Base-by-base conservation (phyloP, 768 basidiomycete species). In the Hericium alpestre region DNA sequence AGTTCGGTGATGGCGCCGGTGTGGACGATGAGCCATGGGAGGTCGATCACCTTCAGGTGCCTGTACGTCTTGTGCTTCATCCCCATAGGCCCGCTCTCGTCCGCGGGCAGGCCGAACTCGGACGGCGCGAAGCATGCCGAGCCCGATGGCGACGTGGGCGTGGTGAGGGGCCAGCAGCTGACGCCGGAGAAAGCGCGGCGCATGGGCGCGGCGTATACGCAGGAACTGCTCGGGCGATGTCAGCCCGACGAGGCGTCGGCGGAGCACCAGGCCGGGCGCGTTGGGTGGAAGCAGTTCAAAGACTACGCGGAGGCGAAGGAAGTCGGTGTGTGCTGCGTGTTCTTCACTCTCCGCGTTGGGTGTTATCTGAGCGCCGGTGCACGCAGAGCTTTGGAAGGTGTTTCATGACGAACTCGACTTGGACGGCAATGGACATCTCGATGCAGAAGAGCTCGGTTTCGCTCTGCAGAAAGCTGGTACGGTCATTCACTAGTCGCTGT, bases 341-440 rank as follows among this genome's bases (percentile, higher is more conserved):
- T 6, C 22, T 51, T 23, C 41, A 2, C 20, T 40, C 18, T 54
- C 47, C 43, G 16, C 27, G 20, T 23, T 41, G 41, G 12, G 55
- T 55, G 51, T 47, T 43, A 60, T 52, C 40, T 69, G 58, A 61
- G 51, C 13, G 48, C 54, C 57, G 55, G 48, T 53, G 56, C 32
- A 32, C 46, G 51, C 57, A 91, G 93, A 95, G 70, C 76, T 96
- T 20, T 96, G 94, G 94, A 76, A 81, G 53, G 84, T 93, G 56
- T 96, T 96, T 70, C 90, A 90, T 61, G 78, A 92, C 65, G 88
- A 93, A 64, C 79, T 96, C 51, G 94, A 95, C 72, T 74, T 92
- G 59, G 92, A 96, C 65, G 80, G 87, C 25, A 90, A 96, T 70
- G 93, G 91, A 8, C 81, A 79, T 56, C 69, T 96, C 32, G 91